Conservation (phyloP, 352 stramenopile species). For the Phytopythium chamaehyphon region DNA sequence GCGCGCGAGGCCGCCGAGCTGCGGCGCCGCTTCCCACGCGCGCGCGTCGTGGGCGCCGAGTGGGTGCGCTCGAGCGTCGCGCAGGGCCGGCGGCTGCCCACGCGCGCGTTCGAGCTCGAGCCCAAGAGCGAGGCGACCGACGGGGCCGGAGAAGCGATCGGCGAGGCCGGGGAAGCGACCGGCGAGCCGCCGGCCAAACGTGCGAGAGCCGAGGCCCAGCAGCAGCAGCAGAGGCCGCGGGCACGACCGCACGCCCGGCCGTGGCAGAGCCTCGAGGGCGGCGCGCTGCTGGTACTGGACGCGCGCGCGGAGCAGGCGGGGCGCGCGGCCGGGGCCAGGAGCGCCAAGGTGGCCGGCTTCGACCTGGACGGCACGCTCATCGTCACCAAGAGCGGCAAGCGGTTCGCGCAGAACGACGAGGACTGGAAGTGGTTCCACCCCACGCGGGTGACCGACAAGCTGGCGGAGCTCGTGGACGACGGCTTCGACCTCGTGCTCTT, state of each 20-base stretch:
- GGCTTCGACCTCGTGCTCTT: conserved; percentile 66
- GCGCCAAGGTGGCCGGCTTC: conserved; percentile 66
- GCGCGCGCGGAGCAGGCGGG: conserved; percentile 15
- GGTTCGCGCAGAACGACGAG: conserved; percentile 52
- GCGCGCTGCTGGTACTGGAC: conserved; percentile 50
- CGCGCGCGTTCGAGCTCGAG: conserved; percentile 14
- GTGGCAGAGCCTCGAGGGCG: conserved; percentile 35
- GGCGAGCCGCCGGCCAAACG: conserved; percentile 17
- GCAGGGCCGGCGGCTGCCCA: conserved; percentile 30
- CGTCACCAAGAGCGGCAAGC: conserved; percentile 81
- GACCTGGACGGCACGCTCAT: conserved; percentile 84
- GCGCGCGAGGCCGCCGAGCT: conserved; percentile 3
- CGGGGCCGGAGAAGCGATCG: neutral
- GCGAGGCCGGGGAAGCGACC: neutral
- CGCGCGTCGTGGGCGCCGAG: conserved; percentile 23
- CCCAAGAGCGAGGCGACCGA: neutral
- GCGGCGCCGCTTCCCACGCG: conserved; percentile 16
- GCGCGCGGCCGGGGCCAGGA: neutral
- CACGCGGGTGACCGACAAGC: conserved; percentile 41
- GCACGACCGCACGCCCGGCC: conserved; percentile 30
- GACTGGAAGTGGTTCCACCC: conserved; percentile 83
- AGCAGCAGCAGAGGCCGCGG: conserved; percentile 14
- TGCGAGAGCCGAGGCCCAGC: conserved; percentile 5
- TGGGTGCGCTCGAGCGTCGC: conserved; percentile 39
- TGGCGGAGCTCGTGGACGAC: conserved; percentile 36